Conservation (phyloP, 768 basidiomycete genomes). For the Agrocybe chaxingu region DNA sequence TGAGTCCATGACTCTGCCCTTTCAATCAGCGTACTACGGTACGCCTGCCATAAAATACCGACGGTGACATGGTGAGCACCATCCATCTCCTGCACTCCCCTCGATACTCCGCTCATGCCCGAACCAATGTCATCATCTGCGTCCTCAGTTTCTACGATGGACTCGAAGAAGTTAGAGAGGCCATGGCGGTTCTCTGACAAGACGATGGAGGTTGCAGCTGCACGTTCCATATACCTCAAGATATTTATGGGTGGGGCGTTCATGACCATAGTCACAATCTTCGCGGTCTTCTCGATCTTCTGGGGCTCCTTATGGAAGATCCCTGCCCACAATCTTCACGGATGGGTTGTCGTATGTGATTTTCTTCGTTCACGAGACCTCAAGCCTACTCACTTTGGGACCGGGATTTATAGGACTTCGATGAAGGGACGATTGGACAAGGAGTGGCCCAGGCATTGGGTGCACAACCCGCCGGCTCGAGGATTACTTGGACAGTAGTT, state of each 20-base stretch:
- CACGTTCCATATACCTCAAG: slow-evolving; percentile 44
- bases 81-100: too few relatives aligned
- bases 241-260: slow-evolving; percentile 33
- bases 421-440: slow-evolving; percentile 50
- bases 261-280: slow-evolving; percentile 40
- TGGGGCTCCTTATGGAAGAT: slow-evolving; percentile 53
- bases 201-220: slow-evolving; percentile 15
- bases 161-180: neutral
- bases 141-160: neutral
- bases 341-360: slow-evolving; percentile 53
- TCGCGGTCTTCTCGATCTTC: slow-evolving; percentile 52
- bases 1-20: too few relatives aligned
- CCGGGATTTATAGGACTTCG: slow-evolving; percentile 47
- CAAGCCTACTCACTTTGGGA: neutral
- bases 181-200: slow-evolving; percentile 25
- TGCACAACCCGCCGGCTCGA: slow-evolving; percentile 20
- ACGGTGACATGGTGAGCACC: too few relatives aligned
- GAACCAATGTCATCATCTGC: neutral
- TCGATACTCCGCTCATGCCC: neutral
- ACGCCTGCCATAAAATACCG: too few relatives aligned
- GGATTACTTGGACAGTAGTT: slow-evolving; percentile 44
- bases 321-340: slow-evolving; percentile 40
- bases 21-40: too few relatives aligned
- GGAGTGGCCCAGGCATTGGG: slow-evolving; percentile 37
- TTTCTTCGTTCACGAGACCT: neutral